A percentile compares a stretch with the other conserved stretches of the same genome.
These are phyloP conservation scores for Monosporascus sp. DNA, from an alignment of 2,329 filamentous ascomycete genomes.

Conservation along the genomic window DNA sequence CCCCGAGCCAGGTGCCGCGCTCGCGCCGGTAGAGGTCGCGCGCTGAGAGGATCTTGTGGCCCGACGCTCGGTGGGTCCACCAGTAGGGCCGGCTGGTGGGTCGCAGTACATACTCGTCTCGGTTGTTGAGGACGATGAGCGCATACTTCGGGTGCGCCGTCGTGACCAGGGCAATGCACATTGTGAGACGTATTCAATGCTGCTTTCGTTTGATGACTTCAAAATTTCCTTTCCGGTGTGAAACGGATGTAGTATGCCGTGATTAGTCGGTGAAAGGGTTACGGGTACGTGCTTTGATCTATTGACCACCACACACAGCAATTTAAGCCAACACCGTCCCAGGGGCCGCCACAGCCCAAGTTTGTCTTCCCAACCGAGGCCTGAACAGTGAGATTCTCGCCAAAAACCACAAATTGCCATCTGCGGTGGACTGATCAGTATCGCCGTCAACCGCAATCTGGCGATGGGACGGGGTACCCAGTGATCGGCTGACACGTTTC, in stretches of 20 bases:
- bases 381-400: no score
- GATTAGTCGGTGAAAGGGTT: no score
- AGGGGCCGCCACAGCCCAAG: no score
- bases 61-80: conserved; percentile 47
- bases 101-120: conserved; percentile 66
- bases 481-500: not conserved
- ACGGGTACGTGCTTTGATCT: no score
- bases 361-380: no score
- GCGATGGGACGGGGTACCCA: not conserved
- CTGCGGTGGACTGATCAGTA: not conserved
- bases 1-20: conserved; percentile 61
- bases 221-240: no score
- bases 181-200: conserved; percentile 28
- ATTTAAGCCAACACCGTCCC: no score
- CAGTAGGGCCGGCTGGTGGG: conserved; percentile 60
- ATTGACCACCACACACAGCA: no score
- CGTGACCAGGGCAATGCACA: conserved; percentile 75
- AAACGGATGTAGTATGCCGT: no score
- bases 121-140: conserved; percentile 71
- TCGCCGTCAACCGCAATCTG: not conserved
- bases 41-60: conserved; percentile 48
- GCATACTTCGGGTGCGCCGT: conserved; percentile 71
- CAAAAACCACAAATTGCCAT: no score
- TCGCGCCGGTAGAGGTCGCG: conserved; percentile 57
- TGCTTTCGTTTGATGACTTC: not conserved